These are phyloP conservation scores for Prosopis cineraria DNA, from an alignment of 306 rosid species.

Conservation along the genomic window DNA sequence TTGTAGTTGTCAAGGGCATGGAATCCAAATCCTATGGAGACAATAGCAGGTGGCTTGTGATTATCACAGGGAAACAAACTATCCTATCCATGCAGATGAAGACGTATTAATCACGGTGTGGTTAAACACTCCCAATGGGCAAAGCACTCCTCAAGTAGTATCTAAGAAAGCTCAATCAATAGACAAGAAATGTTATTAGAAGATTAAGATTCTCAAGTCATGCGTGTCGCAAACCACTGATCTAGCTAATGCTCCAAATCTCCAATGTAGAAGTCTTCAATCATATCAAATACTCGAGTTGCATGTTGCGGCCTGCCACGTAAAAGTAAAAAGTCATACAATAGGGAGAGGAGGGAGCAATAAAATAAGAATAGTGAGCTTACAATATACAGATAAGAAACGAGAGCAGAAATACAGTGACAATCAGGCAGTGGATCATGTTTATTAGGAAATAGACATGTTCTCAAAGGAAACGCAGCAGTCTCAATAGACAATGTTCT, in stretches of 20 bases:
- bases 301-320: slow-evolving; percentile 90
- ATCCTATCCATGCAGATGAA: not conserved
- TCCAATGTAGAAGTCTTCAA: slow-evolving; percentile 81
- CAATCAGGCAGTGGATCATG: not conserved
- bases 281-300: slow-evolving; percentile 90
- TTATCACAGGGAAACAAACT: not conserved
- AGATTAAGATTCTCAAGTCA: slow-evolving; percentile 28
- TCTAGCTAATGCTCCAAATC: slow-evolving; percentile 53
- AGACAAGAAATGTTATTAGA: not conserved
- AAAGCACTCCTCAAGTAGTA: not conserved
- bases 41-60: not conserved
- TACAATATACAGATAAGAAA: slow-evolving; percentile 10
- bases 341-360: not conserved
- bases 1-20: no score
- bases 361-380: not conserved
- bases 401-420: slow-evolving; percentile 3
- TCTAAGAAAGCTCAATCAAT: slow-evolving; percentile 25
- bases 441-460: not conserved
- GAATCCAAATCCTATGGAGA: no score
- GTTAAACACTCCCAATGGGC: not conserved
- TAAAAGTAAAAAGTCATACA: slow-evolving; percentile 12
- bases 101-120: not conserved
- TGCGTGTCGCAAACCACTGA: not conserved
- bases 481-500: not conserved
- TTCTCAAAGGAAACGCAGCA: not conserved